These are phyloP conservation scores for Lactifluus hygrophoroides DNA, from an alignment of 768 basidiomycete species.

Conservation along the genomic window DNA sequence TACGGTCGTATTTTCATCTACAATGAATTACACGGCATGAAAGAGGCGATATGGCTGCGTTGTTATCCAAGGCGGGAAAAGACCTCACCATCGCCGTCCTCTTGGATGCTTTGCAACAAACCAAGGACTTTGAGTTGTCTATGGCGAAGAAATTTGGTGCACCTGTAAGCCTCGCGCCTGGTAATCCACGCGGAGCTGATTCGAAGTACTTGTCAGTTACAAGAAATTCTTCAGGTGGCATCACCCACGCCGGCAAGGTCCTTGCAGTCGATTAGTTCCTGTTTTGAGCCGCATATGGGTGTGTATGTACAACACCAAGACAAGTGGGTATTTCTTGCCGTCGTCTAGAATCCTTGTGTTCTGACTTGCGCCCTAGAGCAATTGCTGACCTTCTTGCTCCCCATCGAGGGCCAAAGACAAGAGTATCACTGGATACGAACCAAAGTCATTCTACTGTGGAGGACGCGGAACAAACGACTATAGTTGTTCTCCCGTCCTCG, in stretches of 20 bases:
- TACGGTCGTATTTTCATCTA: neutral
- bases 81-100: slow-evolving; percentile 68
- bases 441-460: slow-evolving; percentile 33
- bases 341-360: neutral
- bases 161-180: slow-evolving; percentile 37
- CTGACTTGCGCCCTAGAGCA: slow-evolving; percentile 41
- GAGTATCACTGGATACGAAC: slow-evolving; percentile 56
- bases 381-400: slow-evolving; percentile 85
- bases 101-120: slow-evolving; percentile 79
- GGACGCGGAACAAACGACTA: slow-evolving; percentile 39
- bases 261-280: slow-evolving; percentile 68
- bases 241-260: slow-evolving; percentile 41
- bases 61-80: slow-evolving; percentile 71
- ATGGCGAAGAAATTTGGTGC: slow-evolving; percentile 79
- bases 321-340: slow-evolving; percentile 44
- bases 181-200: neutral
- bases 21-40: neutral
- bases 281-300: slow-evolving; percentile 87
- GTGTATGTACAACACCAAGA: slow-evolving; percentile 96
- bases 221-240: slow-evolving; percentile 52
- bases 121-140: slow-evolving; percentile 78
- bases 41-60: slow-evolving; percentile 76
- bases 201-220: slow-evolving; percentile 36
- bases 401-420: slow-evolving; percentile 55
- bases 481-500: slow-evolving; percentile 81